Conservation (phyloP, 495 filamentous ascomycete species). For the Aspergillus ellipticus region DNA sequence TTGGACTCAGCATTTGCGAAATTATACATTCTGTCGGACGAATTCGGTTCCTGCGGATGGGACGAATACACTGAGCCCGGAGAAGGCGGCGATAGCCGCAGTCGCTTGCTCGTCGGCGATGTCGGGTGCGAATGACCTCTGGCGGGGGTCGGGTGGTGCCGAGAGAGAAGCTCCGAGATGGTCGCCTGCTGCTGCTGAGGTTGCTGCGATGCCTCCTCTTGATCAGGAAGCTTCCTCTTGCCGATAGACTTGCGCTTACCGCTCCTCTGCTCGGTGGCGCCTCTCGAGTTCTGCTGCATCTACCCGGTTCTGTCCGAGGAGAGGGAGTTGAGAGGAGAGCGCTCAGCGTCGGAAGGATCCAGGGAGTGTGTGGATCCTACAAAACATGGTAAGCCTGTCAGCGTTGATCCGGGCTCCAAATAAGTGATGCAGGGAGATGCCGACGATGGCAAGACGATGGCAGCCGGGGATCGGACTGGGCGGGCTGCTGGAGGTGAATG, state of each 20-base stretch:
- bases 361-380: conserved; percentile 7
- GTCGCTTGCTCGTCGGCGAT: conserved; percentile 39
- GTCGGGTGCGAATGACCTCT: conserved; percentile 14
- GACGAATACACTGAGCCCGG: conserved; percentile 17
- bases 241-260: conserved; percentile 47
- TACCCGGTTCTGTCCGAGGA: conserved; percentile 40
- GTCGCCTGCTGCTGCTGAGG: conserved; percentile 41
- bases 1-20: conserved; percentile 39
- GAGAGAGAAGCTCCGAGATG: conserved; percentile 47
- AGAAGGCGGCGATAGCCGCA: conserved; percentile 34
- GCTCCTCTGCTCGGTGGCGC: conserved; percentile 43
- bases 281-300: conserved; percentile 45
- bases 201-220: conserved; percentile 34
- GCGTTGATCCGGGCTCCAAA: background rate
- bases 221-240: conserved; percentile 47
- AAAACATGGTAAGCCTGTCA: conserved; percentile 15
- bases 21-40: conserved; percentile 45
- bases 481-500: conserved; percentile 5
- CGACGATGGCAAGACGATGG: background rate
- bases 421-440: background rate
- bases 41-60: conserved; percentile 13
- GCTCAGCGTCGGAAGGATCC: conserved; percentile 23
- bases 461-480: no score
- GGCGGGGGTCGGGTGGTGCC: conserved; percentile 21
- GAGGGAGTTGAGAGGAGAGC: conserved; percentile 15